Evolutionary conservation across 345 rosid genomes (phyloP), one percentile per base, ranked within the genome.

Genomic region (Populus deltoides): DNA sequence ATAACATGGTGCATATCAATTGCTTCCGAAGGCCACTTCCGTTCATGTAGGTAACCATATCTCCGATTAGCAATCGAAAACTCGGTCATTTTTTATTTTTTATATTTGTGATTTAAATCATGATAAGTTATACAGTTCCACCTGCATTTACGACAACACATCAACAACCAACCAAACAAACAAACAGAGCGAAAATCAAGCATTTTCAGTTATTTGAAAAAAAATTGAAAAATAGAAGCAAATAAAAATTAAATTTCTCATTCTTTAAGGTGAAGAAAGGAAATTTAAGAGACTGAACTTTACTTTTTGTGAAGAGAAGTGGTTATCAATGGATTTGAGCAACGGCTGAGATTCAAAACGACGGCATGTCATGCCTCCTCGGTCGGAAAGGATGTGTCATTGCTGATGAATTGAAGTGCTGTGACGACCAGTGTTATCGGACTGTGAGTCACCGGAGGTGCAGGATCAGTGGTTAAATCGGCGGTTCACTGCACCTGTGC

Each of bases 1-100:
- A 83, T 47, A 72, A 94, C 84, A 80, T 86, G 91, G 84, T 93
- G 95, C 69, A 75, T 72, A 66, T 92, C 97, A 55, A 87, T 76
- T 27, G 86, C 90, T 79, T 83, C 87, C 75, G 77, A 29, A 57
- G 83, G 84, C 86, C 83, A 68, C 73, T 89, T 82, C 29, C 75
- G 47, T 47, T 90, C 93, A 29, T 77, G 87, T 1, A 76, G 7
- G 81, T 92, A 92, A 49, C 59, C 78, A 72, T 85, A 89, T 76
- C 85, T 88, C 70, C 81, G 77, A 72, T 83, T 70, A n/a, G 66
- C 81, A 51, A 89, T 66, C 29, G 86, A 78, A 67, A 75, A 80
- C 49, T 72, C 87, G 43, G 43, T 85, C 93, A 93, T 88, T 68
- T 67, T 31, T 31, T 31, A 31, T 3, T 31, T 33, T 33, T 33